These are phyloP conservation scores for Quercus gilva DNA, from an alignment of 306 rosid genomes.

Conservation along the genomic window DNA sequence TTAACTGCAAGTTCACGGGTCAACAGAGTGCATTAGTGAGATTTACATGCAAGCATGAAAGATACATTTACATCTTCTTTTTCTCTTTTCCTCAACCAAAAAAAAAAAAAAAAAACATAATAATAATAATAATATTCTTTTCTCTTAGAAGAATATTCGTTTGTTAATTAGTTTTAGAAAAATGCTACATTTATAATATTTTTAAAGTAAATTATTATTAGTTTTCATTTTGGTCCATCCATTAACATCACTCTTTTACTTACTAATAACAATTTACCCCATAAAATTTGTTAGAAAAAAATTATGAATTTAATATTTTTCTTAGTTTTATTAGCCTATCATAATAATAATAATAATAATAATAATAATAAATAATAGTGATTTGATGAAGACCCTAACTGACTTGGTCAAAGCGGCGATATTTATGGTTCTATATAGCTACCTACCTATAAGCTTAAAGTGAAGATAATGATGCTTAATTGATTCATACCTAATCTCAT, in stretches of 20 bases:
- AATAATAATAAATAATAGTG: too few species aligned
- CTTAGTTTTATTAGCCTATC: too few species aligned
- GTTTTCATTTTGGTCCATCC: accelerated
- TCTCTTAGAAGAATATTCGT: neutral
- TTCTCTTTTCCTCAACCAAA: neutral
- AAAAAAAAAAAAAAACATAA: too few species aligned
- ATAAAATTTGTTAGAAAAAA: too few species aligned
- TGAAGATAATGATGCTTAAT: neutral
- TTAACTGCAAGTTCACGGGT: too few species aligned
- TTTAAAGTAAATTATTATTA: too few species aligned
- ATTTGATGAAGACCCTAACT: neutral
- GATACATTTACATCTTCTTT: neutral
- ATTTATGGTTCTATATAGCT: neutral
- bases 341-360: too few species aligned
- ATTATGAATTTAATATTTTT: too few species aligned
- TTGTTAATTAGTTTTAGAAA: too few species aligned
- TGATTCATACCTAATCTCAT: conserved; percentile 5
- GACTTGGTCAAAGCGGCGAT: neutral
- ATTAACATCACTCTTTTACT: too few species aligned
- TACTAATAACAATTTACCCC: too few species aligned
- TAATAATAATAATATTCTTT: neutral
- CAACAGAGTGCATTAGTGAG: neutral
- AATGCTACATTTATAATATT: too few species aligned
- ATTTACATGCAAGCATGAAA: neutral
- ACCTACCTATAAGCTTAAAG: neutral